Evolutionary conservation across 148 eudicot species (phyloP).

Genomic region (Camellia japonica): DNA sequence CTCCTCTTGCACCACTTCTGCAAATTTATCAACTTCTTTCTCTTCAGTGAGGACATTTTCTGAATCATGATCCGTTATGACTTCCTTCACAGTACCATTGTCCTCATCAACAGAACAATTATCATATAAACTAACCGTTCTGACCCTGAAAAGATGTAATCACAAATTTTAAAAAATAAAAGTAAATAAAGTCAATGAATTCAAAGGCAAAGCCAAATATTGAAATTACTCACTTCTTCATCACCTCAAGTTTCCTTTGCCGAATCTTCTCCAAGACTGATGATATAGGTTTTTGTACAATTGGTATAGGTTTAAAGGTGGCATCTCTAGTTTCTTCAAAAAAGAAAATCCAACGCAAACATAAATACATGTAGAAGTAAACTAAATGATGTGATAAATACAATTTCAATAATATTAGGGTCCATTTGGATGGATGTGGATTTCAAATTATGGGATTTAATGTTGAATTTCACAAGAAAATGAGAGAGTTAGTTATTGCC

Average conservation of each 20-base stretch:
- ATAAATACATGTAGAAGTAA: background rate
- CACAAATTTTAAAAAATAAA: background rate
- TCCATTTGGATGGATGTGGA: too few species aligned
- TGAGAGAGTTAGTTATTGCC: too few species aligned
- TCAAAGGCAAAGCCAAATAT: background rate
- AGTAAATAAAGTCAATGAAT: background rate
- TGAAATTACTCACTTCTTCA: constrained; percentile 48
- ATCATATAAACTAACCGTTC: constrained; percentile 25
- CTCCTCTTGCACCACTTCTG: constrained; percentile 24
- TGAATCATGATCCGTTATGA: constrained; percentile 22
- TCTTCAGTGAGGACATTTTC: constrained; percentile 28
- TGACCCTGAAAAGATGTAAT: constrained; percentile 14
- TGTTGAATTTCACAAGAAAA: too few species aligned
- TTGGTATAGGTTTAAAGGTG: constrained; percentile 61
- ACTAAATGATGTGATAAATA: background rate
- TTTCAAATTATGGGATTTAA: too few species aligned
- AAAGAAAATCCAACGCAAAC: background rate
- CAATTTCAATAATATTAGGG: background rate
- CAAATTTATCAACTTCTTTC: constrained; percentile 15
- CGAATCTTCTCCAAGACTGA: constrained; percentile 84
- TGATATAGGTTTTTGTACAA: constrained; percentile 73
- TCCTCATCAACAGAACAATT: constrained; percentile 16
- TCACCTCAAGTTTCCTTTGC: constrained; percentile 72
- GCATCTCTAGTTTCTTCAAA: constrained; percentile 67
- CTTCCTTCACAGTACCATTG: constrained; percentile 27